These are phyloP conservation scores for Sarocladium kiliense DNA, from an alignment of 2,329 filamentous ascomycete genomes.

Conservation along the genomic window DNA sequence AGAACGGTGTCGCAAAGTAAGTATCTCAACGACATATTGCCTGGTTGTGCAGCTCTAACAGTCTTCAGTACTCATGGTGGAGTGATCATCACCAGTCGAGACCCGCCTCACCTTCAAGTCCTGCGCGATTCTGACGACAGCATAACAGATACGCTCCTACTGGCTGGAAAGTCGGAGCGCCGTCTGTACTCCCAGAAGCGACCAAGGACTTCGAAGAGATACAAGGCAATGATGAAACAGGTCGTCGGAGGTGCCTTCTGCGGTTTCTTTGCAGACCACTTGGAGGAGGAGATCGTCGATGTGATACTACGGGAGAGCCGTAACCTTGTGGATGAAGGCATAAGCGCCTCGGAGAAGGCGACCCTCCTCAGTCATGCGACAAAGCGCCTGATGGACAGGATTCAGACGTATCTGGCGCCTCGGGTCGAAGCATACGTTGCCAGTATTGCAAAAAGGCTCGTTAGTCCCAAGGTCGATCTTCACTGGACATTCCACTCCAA, in stretches of 20 bases:
- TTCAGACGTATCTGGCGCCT: slow-evolving; percentile 19
- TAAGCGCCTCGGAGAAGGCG: slow-evolving; percentile 12
- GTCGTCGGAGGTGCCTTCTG: slow-evolving; percentile 31
- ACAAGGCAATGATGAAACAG: slow-evolving; percentile 35
- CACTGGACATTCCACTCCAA: slow-evolving; percentile 27
- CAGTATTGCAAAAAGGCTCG: slow-evolving; percentile 23
- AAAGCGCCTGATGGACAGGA: slow-evolving; percentile 13
- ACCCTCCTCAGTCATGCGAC: slow-evolving; percentile 13
- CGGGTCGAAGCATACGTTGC: slow-evolving; percentile 24
- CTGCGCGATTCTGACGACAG: slow-evolving; percentile 17
- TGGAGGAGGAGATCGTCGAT: slow-evolving; percentile 23
- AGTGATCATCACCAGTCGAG: slow-evolving; percentile 20
- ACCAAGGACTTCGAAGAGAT: slow-evolving; percentile 21
- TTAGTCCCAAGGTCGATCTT: slow-evolving; percentile 20
- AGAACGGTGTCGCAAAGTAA: slow-evolving; percentile 33
- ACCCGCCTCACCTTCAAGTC: slow-evolving; percentile 18
- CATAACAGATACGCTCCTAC: slow-evolving; percentile 17
- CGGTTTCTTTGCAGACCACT: slow-evolving; percentile 17
- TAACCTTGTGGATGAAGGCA: slow-evolving; percentile 17
- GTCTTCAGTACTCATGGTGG: slow-evolving; percentile 18
- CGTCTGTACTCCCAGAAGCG: slow-evolving; percentile 14
- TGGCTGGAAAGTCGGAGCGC: slow-evolving; percentile 15
- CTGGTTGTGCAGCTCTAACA: neutral
- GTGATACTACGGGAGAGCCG: slow-evolving; percentile 20
- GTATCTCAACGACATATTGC: slow-evolving; percentile 7